phyloP scores from a whole-genome alignment of 2,329 filamentous ascomycete species.

The Orbilia quercus region DNA sequence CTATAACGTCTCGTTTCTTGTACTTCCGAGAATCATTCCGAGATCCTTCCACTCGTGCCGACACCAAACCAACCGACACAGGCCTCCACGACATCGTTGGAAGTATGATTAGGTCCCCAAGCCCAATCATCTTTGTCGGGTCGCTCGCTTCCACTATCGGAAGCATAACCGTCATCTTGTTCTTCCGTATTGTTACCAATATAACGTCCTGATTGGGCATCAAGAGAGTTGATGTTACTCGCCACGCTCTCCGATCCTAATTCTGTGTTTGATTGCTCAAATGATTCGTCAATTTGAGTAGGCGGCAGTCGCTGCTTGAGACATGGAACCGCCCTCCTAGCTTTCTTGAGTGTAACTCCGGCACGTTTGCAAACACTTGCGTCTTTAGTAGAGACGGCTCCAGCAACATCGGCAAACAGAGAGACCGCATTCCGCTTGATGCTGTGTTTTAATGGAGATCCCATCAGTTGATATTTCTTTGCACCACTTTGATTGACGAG shows the following conservation, averaged over 20 bases:
- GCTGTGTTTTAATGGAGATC: conserved; percentile 25
- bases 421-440: conserved; percentile 41
- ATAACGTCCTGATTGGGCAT: conserved; percentile 38
- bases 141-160: conserved; percentile 49
- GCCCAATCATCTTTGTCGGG: conserved; percentile 49
- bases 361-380: not conserved
- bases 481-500: conserved; percentile 7
- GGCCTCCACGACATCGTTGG: conserved; percentile 46
- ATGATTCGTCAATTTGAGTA: conserved; percentile 36
- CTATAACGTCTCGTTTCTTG: not conserved
- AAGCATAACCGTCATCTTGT: conserved; percentile 49
- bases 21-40: conserved; percentile 9
- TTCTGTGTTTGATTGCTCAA: conserved; percentile 19
- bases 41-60: conserved; percentile 35
- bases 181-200: conserved; percentile 11
- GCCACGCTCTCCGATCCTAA: conserved; percentile 22
- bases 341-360: not conserved
- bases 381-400: not conserved
- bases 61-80: conserved; percentile 53
- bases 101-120: conserved; percentile 45
- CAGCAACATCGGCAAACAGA: conserved; percentile 31
- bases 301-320: conserved; percentile 30
- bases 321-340: conserved; percentile 4
- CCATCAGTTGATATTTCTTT: conserved; percentile 12
- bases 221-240: conserved; percentile 46